These are phyloP conservation scores for Cladophialophora chaetospira DNA, from an alignment of 2,329 filamentous ascomycete genomes.

Conservation along the genomic window DNA sequence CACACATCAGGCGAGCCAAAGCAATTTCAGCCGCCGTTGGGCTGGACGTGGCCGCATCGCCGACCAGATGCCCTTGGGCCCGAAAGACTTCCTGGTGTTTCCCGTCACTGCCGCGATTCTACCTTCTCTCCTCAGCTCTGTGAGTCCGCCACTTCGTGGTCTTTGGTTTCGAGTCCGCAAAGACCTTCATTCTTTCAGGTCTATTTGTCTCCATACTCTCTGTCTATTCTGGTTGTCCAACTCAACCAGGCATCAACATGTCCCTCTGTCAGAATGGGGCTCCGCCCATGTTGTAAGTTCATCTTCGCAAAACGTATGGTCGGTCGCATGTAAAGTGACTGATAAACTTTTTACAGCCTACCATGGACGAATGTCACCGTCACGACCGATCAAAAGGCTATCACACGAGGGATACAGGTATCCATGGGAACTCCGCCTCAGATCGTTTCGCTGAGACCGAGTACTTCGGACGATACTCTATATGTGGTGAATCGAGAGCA, in stretches of 20 bases:
- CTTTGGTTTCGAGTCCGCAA: background rate
- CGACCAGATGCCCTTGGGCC: background rate
- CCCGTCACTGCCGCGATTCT: background rate
- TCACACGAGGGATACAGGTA: constrained; percentile 27
- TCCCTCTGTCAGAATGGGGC: constrained; percentile 29
- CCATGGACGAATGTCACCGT: constrained; percentile 29
- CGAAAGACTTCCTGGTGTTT: background rate
- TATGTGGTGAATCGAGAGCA: constrained; percentile 30
- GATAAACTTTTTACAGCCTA: background rate
- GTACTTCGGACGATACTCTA: constrained; percentile 23
- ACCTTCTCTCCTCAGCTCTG: background rate
- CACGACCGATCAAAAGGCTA: constrained; percentile 27
- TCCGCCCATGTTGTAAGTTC: constrained; percentile 22
- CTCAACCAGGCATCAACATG: constrained; percentile 13
- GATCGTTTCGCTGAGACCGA: constrained; percentile 29
- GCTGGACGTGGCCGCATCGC: constrained; percentile 1
- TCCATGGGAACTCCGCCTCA: constrained; percentile 30
- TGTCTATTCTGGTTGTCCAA: constrained; percentile 4
- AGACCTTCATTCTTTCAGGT: constrained; percentile 1
- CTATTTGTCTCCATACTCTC: background rate
- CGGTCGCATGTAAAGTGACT: background rate
- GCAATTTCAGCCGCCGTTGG: constrained; percentile 9
- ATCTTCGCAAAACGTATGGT: background rate
- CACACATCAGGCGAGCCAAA: constrained; percentile 4
- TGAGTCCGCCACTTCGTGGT: background rate